Conservation (phyloP, 768 basidiomycete genomes). For the Rhizopogon vinicolor region DNA sequence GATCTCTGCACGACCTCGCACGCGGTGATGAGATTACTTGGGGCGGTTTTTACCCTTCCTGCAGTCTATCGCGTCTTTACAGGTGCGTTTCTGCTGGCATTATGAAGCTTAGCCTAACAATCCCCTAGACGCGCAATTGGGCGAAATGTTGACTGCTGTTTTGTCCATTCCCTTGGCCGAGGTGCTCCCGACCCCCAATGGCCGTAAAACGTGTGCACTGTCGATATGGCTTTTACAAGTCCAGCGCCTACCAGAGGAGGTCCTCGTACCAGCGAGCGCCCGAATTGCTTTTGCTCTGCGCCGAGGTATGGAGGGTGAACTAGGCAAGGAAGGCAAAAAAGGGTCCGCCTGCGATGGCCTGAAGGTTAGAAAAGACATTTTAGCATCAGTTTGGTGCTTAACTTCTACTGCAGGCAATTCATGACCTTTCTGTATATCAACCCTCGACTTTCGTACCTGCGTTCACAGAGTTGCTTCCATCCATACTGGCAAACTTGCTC, state of each 20-base stretch:
- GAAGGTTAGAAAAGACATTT: conserved; percentile 43
- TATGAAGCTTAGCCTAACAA: conserved; percentile 5
- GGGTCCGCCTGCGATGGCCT: conserved; percentile 75
- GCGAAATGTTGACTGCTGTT: conserved; percentile 54
- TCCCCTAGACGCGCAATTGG: conserved; percentile 51
- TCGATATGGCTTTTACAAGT: conserved; percentile 71
- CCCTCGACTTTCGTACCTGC: conserved; percentile 66
- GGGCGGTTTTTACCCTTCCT: conserved; percentile 54
- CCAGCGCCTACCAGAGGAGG: conserved; percentile 59
- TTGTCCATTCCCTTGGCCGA: conserved; percentile 70
- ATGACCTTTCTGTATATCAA: conserved; percentile 60
- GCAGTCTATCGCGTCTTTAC: conserved; percentile 57
- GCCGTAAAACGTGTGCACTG: conserved; percentile 81
- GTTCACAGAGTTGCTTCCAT: conserved; percentile 56
- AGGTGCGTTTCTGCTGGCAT: conserved; percentile 34
- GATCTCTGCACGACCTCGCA: conserved; percentile 75
- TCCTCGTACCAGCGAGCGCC: conserved; percentile 59
- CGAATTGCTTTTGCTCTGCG: conserved; percentile 68
- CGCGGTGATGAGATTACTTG: conserved; percentile 62
- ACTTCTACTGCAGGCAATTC: conserved; percentile 54
- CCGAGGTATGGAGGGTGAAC: conserved; percentile 77
- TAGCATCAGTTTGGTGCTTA: conserved; percentile 6
- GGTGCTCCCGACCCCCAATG: conserved; percentile 72
- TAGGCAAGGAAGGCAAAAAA: conserved; percentile 88
- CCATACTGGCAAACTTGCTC: conserved; percentile 58